Evolutionary conservation across 805 yeast species (phyloP).

Genomic region (Wickerhamiella azymoides): DNA sequence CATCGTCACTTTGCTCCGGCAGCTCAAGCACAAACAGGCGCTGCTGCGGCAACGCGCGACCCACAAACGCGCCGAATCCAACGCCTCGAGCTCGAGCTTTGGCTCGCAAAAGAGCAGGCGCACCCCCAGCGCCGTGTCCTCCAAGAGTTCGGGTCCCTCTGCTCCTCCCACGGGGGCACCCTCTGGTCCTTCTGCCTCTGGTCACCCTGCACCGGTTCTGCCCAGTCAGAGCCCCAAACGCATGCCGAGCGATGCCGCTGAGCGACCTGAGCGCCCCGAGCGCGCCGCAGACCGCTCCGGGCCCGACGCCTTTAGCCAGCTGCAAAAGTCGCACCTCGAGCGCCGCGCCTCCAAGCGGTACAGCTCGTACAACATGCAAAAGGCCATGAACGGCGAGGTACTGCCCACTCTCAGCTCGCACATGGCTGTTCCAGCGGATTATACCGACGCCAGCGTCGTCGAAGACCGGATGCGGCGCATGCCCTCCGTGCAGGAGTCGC

Average conservation of each 20-base stretch:
- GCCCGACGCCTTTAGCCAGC: constrained; percentile 53
- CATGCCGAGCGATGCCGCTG: not conserved
- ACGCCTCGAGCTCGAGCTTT: not conserved
- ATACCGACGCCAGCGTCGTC: constrained; percentile 10
- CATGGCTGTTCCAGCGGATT: constrained; percentile 15
- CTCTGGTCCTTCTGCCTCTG: too few species aligned
- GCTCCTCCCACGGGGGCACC: too few species aligned
- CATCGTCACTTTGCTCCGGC: constrained; percentile 65
- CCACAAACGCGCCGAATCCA: constrained; percentile 1
- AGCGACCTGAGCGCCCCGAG: not conserved
- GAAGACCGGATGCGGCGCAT: constrained; percentile 6
- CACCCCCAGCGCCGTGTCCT: constrained; percentile 2
- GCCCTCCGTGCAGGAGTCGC: not conserved
- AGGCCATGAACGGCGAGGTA: constrained; percentile 28
- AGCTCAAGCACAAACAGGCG: constrained; percentile 65
- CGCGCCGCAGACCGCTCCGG: constrained; percentile 14
- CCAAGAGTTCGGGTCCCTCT: too few species aligned
- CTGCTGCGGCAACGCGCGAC: constrained; percentile 26
- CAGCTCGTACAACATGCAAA: constrained; percentile 85
- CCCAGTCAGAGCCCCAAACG: constrained; percentile 7
- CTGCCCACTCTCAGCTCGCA: constrained; percentile 18
- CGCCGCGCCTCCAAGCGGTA: constrained; percentile 88
- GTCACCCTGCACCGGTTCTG: too few species aligned
- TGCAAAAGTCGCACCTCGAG: constrained; percentile 73
- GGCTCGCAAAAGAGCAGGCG: not conserved